Evolutionary conservation across 2,329 filamentous ascomycete genomes (phyloP).

Genomic region (Fusarium sp.): DNA sequence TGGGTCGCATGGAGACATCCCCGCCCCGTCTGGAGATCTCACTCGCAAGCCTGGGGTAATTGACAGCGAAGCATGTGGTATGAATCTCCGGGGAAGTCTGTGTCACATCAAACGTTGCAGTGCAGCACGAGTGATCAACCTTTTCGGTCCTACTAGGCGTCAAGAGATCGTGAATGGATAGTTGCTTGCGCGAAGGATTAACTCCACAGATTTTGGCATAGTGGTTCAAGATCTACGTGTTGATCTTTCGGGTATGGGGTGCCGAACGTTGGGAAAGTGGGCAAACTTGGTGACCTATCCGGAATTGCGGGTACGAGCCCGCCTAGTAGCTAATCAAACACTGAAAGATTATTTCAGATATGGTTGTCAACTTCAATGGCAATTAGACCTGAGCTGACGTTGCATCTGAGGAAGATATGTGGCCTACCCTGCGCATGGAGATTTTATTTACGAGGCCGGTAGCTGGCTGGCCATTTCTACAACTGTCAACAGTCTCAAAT

Average conservation of each 20-base stretch:
- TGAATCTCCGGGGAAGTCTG: background rate
- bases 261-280: background rate
- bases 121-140: background rate
- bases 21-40: background rate
- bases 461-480: background rate
- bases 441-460: background rate
- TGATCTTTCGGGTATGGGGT: background rate
- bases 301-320: background rate
- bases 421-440: background rate
- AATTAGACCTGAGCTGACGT: no score
- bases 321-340: background rate
- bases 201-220: background rate
- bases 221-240: background rate
- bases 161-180: background rate
- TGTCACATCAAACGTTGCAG: background rate
- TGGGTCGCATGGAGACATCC: background rate
- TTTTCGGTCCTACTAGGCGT: background rate
- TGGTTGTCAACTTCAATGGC: no score
- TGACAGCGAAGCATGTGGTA: background rate
- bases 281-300: rapidly evolving
- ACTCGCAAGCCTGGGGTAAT: background rate
- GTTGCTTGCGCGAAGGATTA: background rate
- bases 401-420: no score
- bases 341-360: no score
- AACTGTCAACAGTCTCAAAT: background rate